Evolutionary conservation across 169 alveolate species (phyloP).

Genomic region (Plasmodium falciparum): DNA sequence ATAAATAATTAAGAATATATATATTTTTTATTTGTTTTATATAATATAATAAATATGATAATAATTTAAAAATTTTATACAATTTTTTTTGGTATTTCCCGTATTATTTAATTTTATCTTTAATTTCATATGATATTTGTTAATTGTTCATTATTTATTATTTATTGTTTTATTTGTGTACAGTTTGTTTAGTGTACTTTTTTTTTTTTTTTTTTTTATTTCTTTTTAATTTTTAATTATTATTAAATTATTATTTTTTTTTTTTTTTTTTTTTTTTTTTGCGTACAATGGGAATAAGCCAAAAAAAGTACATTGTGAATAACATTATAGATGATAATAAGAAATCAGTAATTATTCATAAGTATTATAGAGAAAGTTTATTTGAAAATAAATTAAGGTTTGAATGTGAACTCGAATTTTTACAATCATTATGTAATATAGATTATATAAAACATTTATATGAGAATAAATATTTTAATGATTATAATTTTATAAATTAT

Average conservation of each 20-base stretch:
- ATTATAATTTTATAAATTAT: slow-evolving; percentile 80
- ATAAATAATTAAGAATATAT: too few relatives aligned
- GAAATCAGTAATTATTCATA: slow-evolving; percentile 41
- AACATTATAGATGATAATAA: slow-evolving; percentile 34
- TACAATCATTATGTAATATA: slow-evolving; percentile 84
- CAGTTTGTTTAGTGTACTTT: too few relatives aligned
- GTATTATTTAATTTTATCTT: too few relatives aligned
- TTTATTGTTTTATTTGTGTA: too few relatives aligned
- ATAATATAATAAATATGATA: too few relatives aligned
- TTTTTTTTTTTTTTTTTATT: too few relatives aligned
- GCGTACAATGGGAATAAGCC: slow-evolving; percentile 50
- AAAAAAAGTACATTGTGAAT: background rate
- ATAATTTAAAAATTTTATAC: too few relatives aligned
- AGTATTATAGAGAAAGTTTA: slow-evolving; percentile 55
- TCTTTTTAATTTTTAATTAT: too few relatives aligned
- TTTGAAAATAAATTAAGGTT: slow-evolving; percentile 82
- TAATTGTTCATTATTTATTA: too few relatives aligned
- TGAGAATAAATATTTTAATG: slow-evolving; percentile 81
- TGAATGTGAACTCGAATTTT: slow-evolving; percentile 85
- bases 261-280: background rate
- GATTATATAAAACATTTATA: slow-evolving; percentile 80
- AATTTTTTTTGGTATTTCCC: too few relatives aligned
- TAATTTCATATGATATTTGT: too few relatives aligned
- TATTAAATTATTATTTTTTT: background rate
- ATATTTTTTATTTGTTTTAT: too few relatives aligned